Base-by-base conservation (phyloP, 345 rosid species). In the Orychophragmus violaceus region DNA sequence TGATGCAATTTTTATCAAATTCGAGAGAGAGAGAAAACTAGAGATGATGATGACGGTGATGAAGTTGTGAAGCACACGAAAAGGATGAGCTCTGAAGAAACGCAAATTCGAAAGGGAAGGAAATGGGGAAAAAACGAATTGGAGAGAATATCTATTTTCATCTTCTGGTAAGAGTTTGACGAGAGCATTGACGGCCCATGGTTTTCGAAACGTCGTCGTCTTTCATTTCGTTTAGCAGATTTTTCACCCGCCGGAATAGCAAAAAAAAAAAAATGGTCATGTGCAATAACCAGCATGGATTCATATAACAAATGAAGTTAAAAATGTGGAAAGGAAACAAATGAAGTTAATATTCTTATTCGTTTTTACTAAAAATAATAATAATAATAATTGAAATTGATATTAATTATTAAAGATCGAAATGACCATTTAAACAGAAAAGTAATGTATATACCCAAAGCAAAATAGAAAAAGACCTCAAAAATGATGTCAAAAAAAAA, bases 31-130 rank as follows among this genome's bases (percentile, higher is more conserved):
- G 32, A 22, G 17, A 19, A 23, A 21, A 14, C 37, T 10, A n/a
- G n/a, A n/a, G 44, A 49, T 12, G 39, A 54, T n/a, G 45, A n/a
- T 13, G 42, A 36, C 9, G 36, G 9, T 52, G 74, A 41, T 6
- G 66, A 39, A 66, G 71, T 59, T 73, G 67, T 53, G 64, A 41
- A 74, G 51, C 68, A 74, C 67, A 73, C 72, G 68, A 39, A 59
- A 59, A 51, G 56, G 76, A 66, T 66, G 42, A n/a, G n/a, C n/a
- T n/a, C n/a, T n/a, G 57, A 65, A 13, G 55, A 66, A 56, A 64
- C 57, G 69, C 51, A 62, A 66, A 72, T 50, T 37, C 53, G 66
- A 66, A 51, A 58, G 49, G 48, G 41, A 36, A 36, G 32, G 8
- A 5, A 13, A 36, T 3, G 39, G n/a, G 42, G 28, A 25, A 11